Evolutionary conservation across 1,284 basidiomycete genomes (phyloP).

Genomic region (Caloboletus inedulis): DNA sequence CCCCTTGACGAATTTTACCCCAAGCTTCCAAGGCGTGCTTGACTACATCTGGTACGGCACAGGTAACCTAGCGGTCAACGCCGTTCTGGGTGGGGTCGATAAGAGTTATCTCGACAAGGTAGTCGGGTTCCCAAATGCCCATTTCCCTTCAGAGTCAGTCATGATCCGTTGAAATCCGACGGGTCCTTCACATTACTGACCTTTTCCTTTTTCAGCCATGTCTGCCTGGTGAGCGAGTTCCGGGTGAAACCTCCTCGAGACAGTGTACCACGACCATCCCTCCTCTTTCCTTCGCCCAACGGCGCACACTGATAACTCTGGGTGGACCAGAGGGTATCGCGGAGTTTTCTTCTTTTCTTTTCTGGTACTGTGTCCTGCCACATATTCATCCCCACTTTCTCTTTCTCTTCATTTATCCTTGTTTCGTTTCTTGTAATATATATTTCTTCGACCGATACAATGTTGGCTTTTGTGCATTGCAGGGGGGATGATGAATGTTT

Average conservation of each 20-base stretch:
- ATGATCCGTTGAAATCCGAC: conserved; percentile 8
- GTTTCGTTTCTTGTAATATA: conserved; percentile 34
- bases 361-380: neutral
- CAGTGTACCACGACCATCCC: conserved; percentile 35
- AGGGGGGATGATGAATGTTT: conserved; percentile 17
- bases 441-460: conserved; percentile 25
- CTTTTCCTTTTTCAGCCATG: conserved; percentile 48
- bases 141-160: conserved; percentile 93
- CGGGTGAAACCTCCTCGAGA: conserved; percentile 68
- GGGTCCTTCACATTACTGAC: conserved; percentile 1
- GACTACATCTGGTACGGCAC: conserved; percentile 95
- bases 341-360: neutral
- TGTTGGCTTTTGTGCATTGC: conserved; percentile 25
- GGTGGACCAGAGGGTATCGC: conserved; percentile 2
- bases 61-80: conserved; percentile 77
- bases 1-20: conserved; percentile 89
- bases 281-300: conserved; percentile 24
- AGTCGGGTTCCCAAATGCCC: conserved; percentile 96
- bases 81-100: conserved; percentile 89
- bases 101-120: conserved; percentile 82
- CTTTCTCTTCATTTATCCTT: conserved; percentile 29
- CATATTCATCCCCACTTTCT: conserved; percentile 13
- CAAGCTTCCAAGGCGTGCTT: conserved; percentile 79
- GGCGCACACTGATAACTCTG: conserved; percentile 16
- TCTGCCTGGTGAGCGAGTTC: conserved; percentile 68